These are phyloP conservation scores for Puya raimondii DNA, from an alignment of 176 grass and related monocot species.

Conservation along the genomic window DNA sequence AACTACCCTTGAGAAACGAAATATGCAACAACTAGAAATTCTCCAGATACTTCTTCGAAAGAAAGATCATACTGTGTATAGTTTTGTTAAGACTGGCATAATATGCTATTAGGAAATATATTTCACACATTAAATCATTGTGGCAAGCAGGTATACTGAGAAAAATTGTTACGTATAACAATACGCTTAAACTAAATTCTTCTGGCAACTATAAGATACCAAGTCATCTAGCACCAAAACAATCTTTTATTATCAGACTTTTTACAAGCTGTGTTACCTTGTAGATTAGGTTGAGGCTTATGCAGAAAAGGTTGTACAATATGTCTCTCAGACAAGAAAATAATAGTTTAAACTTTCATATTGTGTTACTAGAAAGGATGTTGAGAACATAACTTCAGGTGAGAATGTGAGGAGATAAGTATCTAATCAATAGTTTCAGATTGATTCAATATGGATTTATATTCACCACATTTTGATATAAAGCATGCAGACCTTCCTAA, in stretches of 20 bases:
- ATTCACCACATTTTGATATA: neutral
- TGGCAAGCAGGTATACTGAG: too few relatives aligned
- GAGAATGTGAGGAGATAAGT: neutral
- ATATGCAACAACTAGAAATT: neutral
- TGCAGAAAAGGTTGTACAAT: neutral
- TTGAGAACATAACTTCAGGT: neutral
- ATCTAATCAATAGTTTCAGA: neutral
- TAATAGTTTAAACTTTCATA: neutral
- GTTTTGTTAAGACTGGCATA: neutral
- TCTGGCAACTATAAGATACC: too few relatives aligned
- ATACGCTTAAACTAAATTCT: too few relatives aligned
- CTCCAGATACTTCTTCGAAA: neutral
- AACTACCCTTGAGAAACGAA: too few relatives aligned
- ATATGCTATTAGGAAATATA: too few relatives aligned
- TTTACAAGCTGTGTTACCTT: neutral
- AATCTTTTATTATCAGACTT: neutral
- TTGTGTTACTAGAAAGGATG: neutral
- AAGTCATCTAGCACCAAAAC: neutral
- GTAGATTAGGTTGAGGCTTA: neutral
- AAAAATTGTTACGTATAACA: too few relatives aligned
- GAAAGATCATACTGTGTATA: neutral
- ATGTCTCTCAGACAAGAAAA: neutral
- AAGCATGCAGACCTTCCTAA: neutral
- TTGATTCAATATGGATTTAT: neutral
- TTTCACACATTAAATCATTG: too few relatives aligned